Base-by-base conservation (phyloP, 306 rosid species). In the Phaseolus lunatus region DNA sequence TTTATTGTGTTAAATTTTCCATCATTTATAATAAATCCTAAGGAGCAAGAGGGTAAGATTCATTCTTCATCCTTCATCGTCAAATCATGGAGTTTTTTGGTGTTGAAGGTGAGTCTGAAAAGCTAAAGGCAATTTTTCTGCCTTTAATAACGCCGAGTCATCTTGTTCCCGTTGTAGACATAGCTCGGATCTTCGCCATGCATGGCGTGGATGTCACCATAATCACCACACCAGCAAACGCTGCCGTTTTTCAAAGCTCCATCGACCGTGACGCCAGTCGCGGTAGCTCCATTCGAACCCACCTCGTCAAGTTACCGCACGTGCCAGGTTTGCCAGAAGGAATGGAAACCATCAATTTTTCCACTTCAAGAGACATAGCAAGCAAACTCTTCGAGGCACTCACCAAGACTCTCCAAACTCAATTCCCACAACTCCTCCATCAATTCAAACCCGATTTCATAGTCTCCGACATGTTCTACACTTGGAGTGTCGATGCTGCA, bases 401-500 rank as follows among this genome's bases (percentile, higher is more conserved):
- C 16, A 9, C 7, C 26, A 31, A 31, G 6, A 1, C 3, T 18
- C 26, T 64, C 14, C n/a, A 18, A 64, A 15, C 27, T 0, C 3
- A n/a, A 64, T 35, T 64, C 27, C 48, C 3, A 1, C 69, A 64
- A 64, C 4, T 35, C 2, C 35, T 64, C n/a, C 69, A 8, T 5
- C 16, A 64, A 7, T 9, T 35, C 27, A n/a, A 64, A 35, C 69
- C 69, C 2, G 69, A 64, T 33, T 64, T 64, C 27, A 35, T 64
- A n/a, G 69, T 64, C 69, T n/a, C 27, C 7, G 69, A 64, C 48
- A 64, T 64, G 69, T 64, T 64, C 27, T 64, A 64, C 27, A 8
- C 27, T 64, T 64, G 48, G 69, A 35, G 1, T 18, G 69, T 64
- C 5, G 69, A 64, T 0, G 48, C 27, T 33, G 69, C 69, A 0